phyloP scores from a whole-genome alignment of 768 basidiomycete species.

The Lactifluus rugatus region DNA sequence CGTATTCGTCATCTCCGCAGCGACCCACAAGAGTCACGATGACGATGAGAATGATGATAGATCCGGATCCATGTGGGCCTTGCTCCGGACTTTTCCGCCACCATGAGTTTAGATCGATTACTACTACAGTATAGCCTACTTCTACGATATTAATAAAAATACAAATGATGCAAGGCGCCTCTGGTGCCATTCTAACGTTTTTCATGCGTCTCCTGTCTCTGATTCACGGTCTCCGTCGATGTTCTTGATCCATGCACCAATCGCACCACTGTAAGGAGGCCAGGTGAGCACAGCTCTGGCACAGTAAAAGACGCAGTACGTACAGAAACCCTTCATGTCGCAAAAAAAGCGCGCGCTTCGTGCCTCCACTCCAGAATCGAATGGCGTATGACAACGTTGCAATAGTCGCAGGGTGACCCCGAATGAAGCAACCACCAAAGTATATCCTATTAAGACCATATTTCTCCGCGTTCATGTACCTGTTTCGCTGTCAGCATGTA shows the following conservation, averaged over 20 bases:
- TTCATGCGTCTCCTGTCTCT: constrained; percentile 14
- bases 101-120: not conserved
- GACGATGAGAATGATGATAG: not conserved
- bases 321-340: constrained; percentile 97
- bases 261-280: constrained; percentile 55
- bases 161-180: not conserved
- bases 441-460: constrained; percentile 94
- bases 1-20: too few relatives aligned
- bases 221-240: constrained; percentile 43
- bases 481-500: constrained; percentile 27
- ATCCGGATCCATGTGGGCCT: not conserved
- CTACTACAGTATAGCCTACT: not conserved
- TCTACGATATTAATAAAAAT: constrained; percentile 8
- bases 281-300: not conserved
- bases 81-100: not conserved
- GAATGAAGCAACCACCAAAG: constrained; percentile 98
- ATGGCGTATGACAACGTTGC: constrained; percentile 97
- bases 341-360: constrained; percentile 90
- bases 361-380: constrained; percentile 98
- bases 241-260: constrained; percentile 98
- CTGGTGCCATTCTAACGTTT: not conserved
- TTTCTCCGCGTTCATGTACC: constrained; percentile 99
- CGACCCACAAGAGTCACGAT: not conserved
- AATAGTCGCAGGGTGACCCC: constrained; percentile 96
- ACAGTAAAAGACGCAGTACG: constrained; percentile 29